Evolutionary conservation across 2,329 filamentous ascomycete genomes (phyloP).

Genomic region (Penicillium sp.): DNA sequence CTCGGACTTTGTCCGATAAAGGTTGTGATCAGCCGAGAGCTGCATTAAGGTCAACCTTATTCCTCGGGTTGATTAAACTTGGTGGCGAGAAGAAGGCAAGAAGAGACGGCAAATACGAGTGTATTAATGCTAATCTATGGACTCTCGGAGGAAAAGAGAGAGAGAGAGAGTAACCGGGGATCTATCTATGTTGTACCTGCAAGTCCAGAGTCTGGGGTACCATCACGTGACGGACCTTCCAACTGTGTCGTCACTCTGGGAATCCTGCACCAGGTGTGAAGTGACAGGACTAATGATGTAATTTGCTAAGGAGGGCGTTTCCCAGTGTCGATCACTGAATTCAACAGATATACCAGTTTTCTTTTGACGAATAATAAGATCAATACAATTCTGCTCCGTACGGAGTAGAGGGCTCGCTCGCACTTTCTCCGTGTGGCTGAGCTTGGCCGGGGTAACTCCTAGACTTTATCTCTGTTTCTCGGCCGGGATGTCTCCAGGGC

Average conservation of each 20-base stretch:
- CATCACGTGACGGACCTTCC: too few relatives aligned
- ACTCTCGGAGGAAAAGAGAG: too few relatives aligned
- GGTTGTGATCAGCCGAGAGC: background rate
- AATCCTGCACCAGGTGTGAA: background rate
- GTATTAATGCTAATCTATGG: too few relatives aligned
- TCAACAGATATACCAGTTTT: background rate
- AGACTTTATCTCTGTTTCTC: background rate
- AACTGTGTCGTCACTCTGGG: background rate
- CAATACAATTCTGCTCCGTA: too few relatives aligned
- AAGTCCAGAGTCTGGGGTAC: too few relatives aligned
- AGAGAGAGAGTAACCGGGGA: too few relatives aligned
- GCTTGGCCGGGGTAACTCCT: slow-evolving; percentile 3
- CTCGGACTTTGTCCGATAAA: slow-evolving; percentile 7
- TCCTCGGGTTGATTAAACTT: background rate
- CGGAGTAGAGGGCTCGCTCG: background rate
- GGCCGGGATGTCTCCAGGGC: background rate
- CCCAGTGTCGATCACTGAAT: background rate
- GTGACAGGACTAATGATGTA: background rate
- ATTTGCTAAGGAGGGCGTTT: background rate
- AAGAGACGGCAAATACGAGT: too few relatives aligned
- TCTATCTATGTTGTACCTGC: too few relatives aligned
- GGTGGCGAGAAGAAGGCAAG: too few relatives aligned
- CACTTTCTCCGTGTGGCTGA: slow-evolving; percentile 4
- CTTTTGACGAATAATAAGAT: too few relatives aligned
- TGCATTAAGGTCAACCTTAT: background rate